Conservation (phyloP, 192 early-diverging fungal genomes). For the Coemansia sp. region DNA sequence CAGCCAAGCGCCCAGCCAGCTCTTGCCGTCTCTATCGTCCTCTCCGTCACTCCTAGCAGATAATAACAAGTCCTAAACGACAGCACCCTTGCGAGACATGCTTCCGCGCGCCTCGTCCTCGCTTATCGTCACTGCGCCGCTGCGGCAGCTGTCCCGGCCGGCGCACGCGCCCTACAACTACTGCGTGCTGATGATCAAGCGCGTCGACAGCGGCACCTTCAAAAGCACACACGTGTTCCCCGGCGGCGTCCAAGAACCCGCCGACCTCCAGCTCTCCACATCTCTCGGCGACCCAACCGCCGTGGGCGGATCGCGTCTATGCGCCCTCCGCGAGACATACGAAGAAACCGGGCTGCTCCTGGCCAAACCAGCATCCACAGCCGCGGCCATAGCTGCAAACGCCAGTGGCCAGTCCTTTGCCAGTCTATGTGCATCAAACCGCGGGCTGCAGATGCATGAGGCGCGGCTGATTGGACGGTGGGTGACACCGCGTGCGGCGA, state of each 20-base stretch:
- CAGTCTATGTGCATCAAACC: constrained; percentile 45
- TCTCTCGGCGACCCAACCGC: too few relatives aligned
- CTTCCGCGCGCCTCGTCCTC: constrained; percentile 19
- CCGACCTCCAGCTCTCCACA: constrained; percentile 2
- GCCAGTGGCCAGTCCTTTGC: constrained; percentile 42
- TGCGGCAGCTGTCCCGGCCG: not conserved
- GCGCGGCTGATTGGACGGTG: constrained; percentile 55
- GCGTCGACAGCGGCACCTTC: constrained; percentile 28
- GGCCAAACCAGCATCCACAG: constrained; percentile 26
- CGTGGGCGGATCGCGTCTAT: constrained; percentile 19
- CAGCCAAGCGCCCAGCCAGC: too few relatives aligned
- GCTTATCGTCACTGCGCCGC: constrained; percentile 38
- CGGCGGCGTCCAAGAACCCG: constrained; percentile 30
- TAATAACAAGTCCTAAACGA: not conserved
- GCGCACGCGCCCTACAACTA: constrained; percentile 21
- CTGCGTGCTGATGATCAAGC: constrained; percentile 43
- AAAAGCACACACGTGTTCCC: constrained; percentile 37
- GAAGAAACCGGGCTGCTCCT: constrained; percentile 77
- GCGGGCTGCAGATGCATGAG: constrained; percentile 38
- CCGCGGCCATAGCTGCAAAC: constrained; percentile 14
- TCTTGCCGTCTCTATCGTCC: not conserved
- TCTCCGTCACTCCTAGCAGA: not conserved
- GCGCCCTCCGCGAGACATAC: constrained; percentile 75
- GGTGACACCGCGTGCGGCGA: constrained; percentile 36
- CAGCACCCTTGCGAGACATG: too few relatives aligned